Conservation (phyloP, 1,284 basidiomycete genomes). For the Boletellus dicymbophilus region DNA sequence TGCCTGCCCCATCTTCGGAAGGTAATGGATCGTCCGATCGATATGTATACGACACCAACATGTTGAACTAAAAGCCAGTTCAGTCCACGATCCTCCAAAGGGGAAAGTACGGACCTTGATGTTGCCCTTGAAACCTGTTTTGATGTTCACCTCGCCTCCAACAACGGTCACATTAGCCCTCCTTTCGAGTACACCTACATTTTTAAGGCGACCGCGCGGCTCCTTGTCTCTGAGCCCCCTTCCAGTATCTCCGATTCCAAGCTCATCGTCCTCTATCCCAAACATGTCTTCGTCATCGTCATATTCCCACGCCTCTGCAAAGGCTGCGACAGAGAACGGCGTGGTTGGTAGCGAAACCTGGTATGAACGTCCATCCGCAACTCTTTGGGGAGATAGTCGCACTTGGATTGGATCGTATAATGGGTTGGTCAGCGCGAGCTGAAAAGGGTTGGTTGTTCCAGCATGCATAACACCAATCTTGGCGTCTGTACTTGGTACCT, state of each 20-base stretch:
- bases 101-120: conserved; percentile 58
- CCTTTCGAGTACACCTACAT: conserved; percentile 79
- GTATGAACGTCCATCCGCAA: conserved; percentile 49
- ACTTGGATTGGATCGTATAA: conserved; percentile 94
- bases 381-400: conserved; percentile 70
- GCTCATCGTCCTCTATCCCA: conserved; percentile 69
- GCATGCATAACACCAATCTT: conserved; percentile 56
- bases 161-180: conserved; percentile 87
- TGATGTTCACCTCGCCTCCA: conserved; percentile 80
- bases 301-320: conserved; percentile 95
- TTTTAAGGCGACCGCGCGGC: conserved; percentile 56
- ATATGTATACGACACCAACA: conserved; percentile 92
- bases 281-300: conserved; percentile 91
- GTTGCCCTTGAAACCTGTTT: conserved; percentile 71
- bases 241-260: conserved; percentile 40
- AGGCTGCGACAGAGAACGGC: conserved; percentile 81
- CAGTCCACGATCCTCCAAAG: conserved; percentile 2
- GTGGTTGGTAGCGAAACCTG: conserved; percentile 75
- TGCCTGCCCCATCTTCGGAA: conserved; percentile 56
- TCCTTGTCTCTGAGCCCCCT: conserved; percentile 41
- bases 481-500: conserved; percentile 44
- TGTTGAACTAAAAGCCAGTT: conserved; percentile 71
- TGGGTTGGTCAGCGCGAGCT: conserved; percentile 89
- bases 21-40: conserved; percentile 79
- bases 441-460: conserved; percentile 83